Base-by-base conservation (phyloP, 2,329 filamentous ascomycete species). In the Plectosphaerella sp. region DNA sequence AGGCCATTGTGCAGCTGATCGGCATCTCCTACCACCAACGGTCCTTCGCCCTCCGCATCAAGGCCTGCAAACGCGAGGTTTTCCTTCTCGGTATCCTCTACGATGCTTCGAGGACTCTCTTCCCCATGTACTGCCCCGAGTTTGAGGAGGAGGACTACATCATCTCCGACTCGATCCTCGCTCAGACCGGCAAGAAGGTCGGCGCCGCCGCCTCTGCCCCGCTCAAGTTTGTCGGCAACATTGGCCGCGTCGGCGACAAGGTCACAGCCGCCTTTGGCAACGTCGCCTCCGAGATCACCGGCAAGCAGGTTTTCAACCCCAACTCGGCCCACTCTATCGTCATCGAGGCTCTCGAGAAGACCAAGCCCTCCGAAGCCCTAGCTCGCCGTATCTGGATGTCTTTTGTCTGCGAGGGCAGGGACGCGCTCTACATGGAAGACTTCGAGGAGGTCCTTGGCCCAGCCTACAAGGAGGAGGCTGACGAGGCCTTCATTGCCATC, bases 371-470 rank as follows among this genome's bases (percentile, higher is more conserved):
- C 0, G 92, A 97, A 67, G 94, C 94, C n/a, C 75, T 97, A 53
- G 92, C 90, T n/a, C 87, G 84, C 59, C 88, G 94, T 63, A 87
- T 97, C 57, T 97, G 94, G 94, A 96, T 97, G 90, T 97, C 92
- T 1, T 96, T 97, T 65, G 94, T 96, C 2, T 84, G 94, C 4
- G 93, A 97, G 69, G 91, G 91, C 61, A 86, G 86, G 53, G 90
- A 97, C 41, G 76, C 86, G 1, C 77, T 99, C 9, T 89, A 82
- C 59, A 70, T 81, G 9, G 91, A 96, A 5, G 94, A 99, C 65
- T 80, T 99, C 37, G 67, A 86, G 28, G 93, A 97, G 66, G 93
- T 97, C 10, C 85, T 99, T 54, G 93, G 93, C 2, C 73, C 81
- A 0, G 81, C 82, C 6, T 86, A 88, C 61, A 83, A 84, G 56